Conservation (phyloP, 2,329 filamentous ascomycete species). For the Pseudocercospora fuligena region DNA sequence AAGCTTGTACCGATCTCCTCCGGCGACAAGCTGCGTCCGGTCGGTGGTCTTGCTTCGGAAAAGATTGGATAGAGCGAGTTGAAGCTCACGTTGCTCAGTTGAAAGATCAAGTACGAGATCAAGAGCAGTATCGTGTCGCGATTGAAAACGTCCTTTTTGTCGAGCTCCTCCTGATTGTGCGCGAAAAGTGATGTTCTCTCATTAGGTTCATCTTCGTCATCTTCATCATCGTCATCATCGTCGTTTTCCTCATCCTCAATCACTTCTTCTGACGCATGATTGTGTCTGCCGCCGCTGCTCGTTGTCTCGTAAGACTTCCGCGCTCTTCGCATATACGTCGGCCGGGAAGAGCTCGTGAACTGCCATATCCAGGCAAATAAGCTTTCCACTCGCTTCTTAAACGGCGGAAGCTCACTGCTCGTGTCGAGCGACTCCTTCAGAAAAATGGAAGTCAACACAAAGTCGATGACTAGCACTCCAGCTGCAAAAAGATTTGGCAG, state of each 20-base stretch:
- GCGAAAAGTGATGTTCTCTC: conserved; percentile 43
- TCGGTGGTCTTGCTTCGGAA: conserved; percentile 73
- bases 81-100: conserved; percentile 91
- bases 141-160: conserved; percentile 69
- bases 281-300: conserved; percentile 23
- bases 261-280: conserved; percentile 18
- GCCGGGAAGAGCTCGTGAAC: conserved; percentile 63
- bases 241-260: conserved; percentile 28
- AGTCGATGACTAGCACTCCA: conserved; percentile 70
- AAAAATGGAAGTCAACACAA: conserved; percentile 76
- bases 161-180: conserved; percentile 55
- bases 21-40: conserved; percentile 75
- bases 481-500: conserved; percentile 82
- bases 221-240: conserved; percentile 32
- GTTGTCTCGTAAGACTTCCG: conserved; percentile 23
- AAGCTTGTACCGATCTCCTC: conserved; percentile 83
- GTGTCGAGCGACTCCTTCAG: conserved; percentile 85
- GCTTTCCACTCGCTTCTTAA: conserved; percentile 62
- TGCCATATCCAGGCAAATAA: conserved; percentile 73
- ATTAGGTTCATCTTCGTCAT: conserved; percentile 46
- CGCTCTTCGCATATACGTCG: conserved; percentile 60
- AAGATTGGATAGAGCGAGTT: conserved; percentile 96
- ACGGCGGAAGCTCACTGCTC: conserved; percentile 63
- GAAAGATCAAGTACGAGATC: conserved; percentile 87
- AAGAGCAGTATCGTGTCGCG: conserved; percentile 82